Percentiles rank a stretch among this genome's conserved stretches.
Evolutionary conservation across 257 asterid genomes (phyloP).

Genomic region (Solanum acaule): DNA sequence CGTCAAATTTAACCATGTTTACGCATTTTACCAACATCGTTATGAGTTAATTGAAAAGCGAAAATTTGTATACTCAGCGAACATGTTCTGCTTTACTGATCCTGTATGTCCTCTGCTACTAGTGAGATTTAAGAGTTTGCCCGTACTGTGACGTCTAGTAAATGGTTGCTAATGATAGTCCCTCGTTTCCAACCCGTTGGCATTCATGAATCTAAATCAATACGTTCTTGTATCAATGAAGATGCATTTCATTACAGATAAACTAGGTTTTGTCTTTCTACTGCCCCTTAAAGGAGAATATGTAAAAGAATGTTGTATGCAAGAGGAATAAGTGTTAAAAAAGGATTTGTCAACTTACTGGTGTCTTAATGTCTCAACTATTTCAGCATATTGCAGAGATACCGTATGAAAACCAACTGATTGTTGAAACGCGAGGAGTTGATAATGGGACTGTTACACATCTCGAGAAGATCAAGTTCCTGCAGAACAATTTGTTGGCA

Average conservation of each 20-base stretch:
- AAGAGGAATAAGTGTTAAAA: not conserved
- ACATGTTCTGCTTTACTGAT: not conserved
- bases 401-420: conserved; percentile 60
- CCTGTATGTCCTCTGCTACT: not conserved
- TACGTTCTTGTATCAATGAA: not conserved
- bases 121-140: not conserved
- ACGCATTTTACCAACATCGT: not conserved
- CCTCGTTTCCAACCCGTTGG: not conserved
- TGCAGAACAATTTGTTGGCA: conserved; percentile 50
- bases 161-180: not conserved
- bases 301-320: not conserved
- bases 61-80: not conserved
- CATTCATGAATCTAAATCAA: not conserved
- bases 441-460: conserved; percentile 69
- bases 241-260: not conserved
- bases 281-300: not conserved
- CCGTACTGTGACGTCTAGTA: not conserved
- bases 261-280: not conserved
- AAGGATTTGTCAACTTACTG: not conserved
- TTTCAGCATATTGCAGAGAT: conserved; percentile 80
- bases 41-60: not conserved
- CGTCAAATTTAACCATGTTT: not conserved
- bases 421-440: conserved; percentile 44
- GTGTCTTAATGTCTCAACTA: not conserved
- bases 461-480: conserved; percentile 54